Base-by-base conservation (phyloP, 495 filamentous ascomycete genomes). In the Bathelium albidoporum region DNA sequence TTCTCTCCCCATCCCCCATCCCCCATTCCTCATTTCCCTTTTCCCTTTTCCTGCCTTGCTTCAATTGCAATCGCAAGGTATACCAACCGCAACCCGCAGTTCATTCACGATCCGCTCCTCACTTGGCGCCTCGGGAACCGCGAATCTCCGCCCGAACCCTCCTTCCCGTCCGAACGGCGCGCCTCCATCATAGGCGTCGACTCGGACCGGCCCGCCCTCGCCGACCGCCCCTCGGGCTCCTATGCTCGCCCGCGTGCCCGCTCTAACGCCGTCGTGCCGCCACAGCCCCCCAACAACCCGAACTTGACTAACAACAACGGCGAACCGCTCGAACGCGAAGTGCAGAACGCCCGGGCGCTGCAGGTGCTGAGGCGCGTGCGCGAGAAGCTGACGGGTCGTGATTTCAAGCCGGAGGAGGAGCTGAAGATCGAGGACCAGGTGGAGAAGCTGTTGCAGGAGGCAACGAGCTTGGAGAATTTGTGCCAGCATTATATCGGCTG, bases 401-500 rank as follows among this genome's bases (percentile, higher is more conserved):
- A 88, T 69, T 88, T 88, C 74, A 81, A 79, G 70, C 77, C 79
- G 0, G 77, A 81, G 12, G 89, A 92, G 65, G 94, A 97, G 75
- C 80, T 99, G 62, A 85, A 83, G 59, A 85, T 95, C n/a, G 86
- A 87, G 20, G 82, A 86, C 41, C 95, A 97, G 74, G 95, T 99
- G 1, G 91, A 96, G 72, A 93, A 92, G 75, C 76, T 97, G 69
- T 87, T 97, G 64, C 86, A 86, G 36, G 93, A 99, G 76, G 95
- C 95, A 22, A 97, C 94, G 5, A 97, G 90, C 68, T 79, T 97
- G 53, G 95, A 97, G 80, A 97, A 97, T 76, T 80, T 99, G 63
- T 97, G 95, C 72, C 94, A 97, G 77, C 94, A 97, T 77, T 99
- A 97, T 75, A 97, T 97, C 64, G 94, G 93, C 61, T 95, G 91